Percentiles rank a stretch among this genome's conserved stretches.
Conservation (phyloP, 768 basidiomycete species). For the Tulasnella sp. region DNA sequence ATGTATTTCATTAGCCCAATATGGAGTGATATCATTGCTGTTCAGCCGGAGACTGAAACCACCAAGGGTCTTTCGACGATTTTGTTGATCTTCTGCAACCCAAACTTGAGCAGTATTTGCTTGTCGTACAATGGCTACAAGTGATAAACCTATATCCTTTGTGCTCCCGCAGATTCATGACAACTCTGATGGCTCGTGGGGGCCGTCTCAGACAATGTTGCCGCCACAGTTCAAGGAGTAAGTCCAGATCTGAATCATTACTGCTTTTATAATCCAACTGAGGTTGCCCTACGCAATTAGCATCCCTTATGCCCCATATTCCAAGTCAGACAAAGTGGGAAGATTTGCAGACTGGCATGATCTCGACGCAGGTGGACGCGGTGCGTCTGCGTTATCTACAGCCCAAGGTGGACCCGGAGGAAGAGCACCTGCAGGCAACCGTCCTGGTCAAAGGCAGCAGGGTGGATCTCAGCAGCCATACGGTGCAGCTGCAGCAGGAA, state of each 20-base stretch:
- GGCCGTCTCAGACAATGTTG: slow-evolving; percentile 66
- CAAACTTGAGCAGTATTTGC: no score
- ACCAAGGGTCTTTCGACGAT: no score
- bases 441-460: slow-evolving; percentile 53
- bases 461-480: no score
- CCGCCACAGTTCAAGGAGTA: slow-evolving; percentile 85
- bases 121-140: no score
- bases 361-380: slow-evolving; percentile 39
- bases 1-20: no score
- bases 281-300: slow-evolving; percentile 18
- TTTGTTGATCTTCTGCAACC: no score
- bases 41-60: no score
- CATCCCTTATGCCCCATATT: slow-evolving; percentile 96
- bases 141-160: no score
- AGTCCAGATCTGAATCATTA: slow-evolving; percentile 17
- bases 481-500: slow-evolving; percentile 59
- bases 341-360: slow-evolving; percentile 98
- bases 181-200: slow-evolving; percentile 90
- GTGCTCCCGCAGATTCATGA: slow-evolving; percentile 77
- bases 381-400: slow-evolving; percentile 32
- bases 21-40: no score
- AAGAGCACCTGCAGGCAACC: slow-evolving; percentile 1
- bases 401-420: slow-evolving; percentile 19
- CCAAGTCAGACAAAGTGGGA: slow-evolving; percentile 96
- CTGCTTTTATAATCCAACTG: neutral